Conservation (phyloP, 2,329 filamentous ascomycete species). For the Penicillium palitans region DNA sequence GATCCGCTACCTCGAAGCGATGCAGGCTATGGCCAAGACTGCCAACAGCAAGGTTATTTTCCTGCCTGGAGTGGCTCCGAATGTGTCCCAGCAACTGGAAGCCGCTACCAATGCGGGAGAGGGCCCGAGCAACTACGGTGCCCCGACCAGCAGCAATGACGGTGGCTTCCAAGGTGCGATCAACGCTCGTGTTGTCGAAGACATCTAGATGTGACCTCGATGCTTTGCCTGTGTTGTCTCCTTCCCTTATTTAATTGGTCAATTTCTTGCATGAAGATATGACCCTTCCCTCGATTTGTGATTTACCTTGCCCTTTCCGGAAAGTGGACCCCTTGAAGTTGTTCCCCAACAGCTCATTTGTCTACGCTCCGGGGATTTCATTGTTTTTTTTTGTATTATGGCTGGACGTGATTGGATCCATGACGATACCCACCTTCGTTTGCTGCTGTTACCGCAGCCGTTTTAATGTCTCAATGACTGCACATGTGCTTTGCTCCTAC, state of each 20-base stretch:
- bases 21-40: slow-evolving; percentile 97
- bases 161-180: slow-evolving; percentile 77
- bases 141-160: slow-evolving; percentile 36
- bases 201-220: slow-evolving; percentile 60
- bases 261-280: slow-evolving; percentile 19
- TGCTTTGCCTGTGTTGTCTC: neutral
- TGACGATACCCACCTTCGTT: slow-evolving; percentile 39
- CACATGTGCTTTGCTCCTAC: neutral
- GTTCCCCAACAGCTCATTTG: neutral
- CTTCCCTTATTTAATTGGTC: slow-evolving; percentile 1
- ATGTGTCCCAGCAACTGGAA: too few relatives aligned
- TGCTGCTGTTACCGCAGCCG: slow-evolving; percentile 3
- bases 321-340: neutral
- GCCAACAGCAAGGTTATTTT: slow-evolving; percentile 88
- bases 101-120: too few relatives aligned
- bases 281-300: slow-evolving; percentile 13
- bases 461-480: slow-evolving; percentile 12
- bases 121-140: slow-evolving; percentile 53
- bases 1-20: slow-evolving; percentile 95
- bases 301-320: slow-evolving; percentile 15
- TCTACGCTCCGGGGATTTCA: slow-evolving; percentile 1
- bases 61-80: slow-evolving; percentile 57
- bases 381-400: slow-evolving; percentile 20
- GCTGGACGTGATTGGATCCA: slow-evolving; percentile 17
- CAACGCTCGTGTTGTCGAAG: slow-evolving; percentile 79